Evolutionary conservation across 305 asterid genomes (phyloP), one percentile per base, ranked within the genome.

Genomic region (Solanum hybrid): DNA sequence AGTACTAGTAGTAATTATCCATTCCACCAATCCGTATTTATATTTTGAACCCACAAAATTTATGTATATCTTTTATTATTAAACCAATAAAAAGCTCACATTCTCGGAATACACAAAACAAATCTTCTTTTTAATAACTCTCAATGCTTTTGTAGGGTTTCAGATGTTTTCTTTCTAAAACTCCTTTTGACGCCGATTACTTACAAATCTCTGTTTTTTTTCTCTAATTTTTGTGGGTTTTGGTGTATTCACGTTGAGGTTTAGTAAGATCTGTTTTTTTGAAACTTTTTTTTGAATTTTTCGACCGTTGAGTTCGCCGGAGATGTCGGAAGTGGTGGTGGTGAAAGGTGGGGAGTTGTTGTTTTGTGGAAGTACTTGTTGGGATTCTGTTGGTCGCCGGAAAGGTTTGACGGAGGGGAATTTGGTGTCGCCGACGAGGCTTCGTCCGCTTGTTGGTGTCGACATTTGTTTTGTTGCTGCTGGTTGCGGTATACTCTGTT

Each of bases 351-450:
- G 99, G 28, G 99, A 97, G 96, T 57, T 97, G 39, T 93, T 97
- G 89, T 97, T 95, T 91, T 96, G 99, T 91, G 99, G 99, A 20
- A 93, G 98, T 10, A 96, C 98, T 51, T 91, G 95, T 13, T 97
- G 99, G 99, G 98, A 96, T 85, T 91, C 93, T 28, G 89, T 97
- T 94, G 99, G 99, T n/a, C 97, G 98, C 76, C 95, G 95, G 86
- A 95, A 93, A 91, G 92, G 93, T 33, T 46, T 93, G 78, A 79
- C 93, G 91, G 97, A 94, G 64, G 97, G 95, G 76, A 97, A 96
- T 91, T 91, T 97, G 93, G 93, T 94, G 88, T 95, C 99, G 83
- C 99, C 98, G 1, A 94, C 98, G 77, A 93, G 99, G 86, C 94
- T 98, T 75, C 96, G 98, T 35, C 96, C 99, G 69, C 97, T 98